phyloP scores from a whole-genome alignment of 139 green algal species.

The Coelastrella sp. region DNA sequence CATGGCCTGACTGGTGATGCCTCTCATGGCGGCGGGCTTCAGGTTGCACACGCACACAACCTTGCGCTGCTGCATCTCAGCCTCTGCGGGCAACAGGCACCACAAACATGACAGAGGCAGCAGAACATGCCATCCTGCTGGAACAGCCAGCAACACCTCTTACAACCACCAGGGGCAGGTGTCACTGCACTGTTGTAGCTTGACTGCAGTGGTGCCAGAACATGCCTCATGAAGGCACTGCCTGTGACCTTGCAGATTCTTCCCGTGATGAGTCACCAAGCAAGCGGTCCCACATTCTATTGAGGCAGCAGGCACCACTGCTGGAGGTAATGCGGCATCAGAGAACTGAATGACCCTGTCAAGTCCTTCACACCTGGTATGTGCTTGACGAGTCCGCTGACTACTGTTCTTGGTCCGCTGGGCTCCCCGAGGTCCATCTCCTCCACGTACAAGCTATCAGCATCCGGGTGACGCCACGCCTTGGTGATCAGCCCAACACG shows the following conservation, averaged over 20 bases:
- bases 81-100: constrained; percentile 48
- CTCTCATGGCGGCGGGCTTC: constrained; percentile 94
- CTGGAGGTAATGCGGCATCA: no score
- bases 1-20: constrained; percentile 88
- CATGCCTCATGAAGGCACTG: neutral
- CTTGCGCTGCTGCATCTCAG: constrained; percentile 72
- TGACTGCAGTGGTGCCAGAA: neutral
- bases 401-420: constrained; percentile 62
- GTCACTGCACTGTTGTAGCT: neutral
- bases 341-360: no score
- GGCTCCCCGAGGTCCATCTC: constrained; percentile 89
- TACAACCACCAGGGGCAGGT: neutral
- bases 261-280: no score
- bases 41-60: constrained; percentile 94
- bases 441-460: constrained; percentile 92
- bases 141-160: neutral
- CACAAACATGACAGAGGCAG: neutral
- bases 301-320: no score
- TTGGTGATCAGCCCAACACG: constrained; percentile 65
- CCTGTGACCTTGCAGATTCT: no score
- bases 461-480: constrained; percentile 81
- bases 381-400: constrained; percentile 93
- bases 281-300: no score
- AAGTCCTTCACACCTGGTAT: constrained; percentile 59
- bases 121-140: neutral